A percentile compares a stretch with the other conserved stretches of the same genome.
Conservation (phyloP, 2,329 filamentous ascomycete genomes). For the Pseudogymnoascus sp. region DNA sequence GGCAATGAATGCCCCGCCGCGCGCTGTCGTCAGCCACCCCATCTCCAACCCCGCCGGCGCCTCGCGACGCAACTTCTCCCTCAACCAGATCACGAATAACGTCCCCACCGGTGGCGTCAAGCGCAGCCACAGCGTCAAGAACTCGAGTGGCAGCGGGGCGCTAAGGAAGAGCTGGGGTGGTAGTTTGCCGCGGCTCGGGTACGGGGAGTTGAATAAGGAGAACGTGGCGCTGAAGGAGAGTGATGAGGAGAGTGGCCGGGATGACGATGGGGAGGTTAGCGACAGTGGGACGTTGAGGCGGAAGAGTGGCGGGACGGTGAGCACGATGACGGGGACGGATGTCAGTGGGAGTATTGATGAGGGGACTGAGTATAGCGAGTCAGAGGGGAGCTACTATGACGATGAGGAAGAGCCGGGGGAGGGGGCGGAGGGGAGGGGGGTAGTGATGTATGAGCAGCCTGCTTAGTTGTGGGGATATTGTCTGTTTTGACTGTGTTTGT, state of each 20-base stretch:
- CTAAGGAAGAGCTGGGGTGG: constrained; percentile 67
- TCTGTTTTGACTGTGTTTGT: not conserved
- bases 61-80: constrained; percentile 76
- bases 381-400: not conserved
- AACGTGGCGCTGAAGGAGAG: constrained; percentile 57
- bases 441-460: constrained; percentile 4
- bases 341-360: constrained; percentile 25
- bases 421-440: not conserved
- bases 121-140: constrained; percentile 71
- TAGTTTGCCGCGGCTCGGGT: constrained; percentile 29
- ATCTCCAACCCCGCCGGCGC: constrained; percentile 42
- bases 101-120: constrained; percentile 55
- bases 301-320: constrained; percentile 27
- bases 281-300: constrained; percentile 25
- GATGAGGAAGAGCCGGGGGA: not conserved
- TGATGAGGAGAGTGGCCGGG: constrained; percentile 39
- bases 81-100: constrained; percentile 84
- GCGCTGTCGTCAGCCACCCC: constrained; percentile 21
- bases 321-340: constrained; percentile 21
- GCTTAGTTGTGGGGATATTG: not conserved
- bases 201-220: constrained; percentile 54
- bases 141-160: constrained; percentile 41
- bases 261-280: constrained; percentile 17
- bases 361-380: constrained; percentile 20
- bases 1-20: constrained; percentile 40